phyloP scores from a whole-genome alignment of 1,284 basidiomycete genomes.

The Afroboletus lepidellus region DNA sequence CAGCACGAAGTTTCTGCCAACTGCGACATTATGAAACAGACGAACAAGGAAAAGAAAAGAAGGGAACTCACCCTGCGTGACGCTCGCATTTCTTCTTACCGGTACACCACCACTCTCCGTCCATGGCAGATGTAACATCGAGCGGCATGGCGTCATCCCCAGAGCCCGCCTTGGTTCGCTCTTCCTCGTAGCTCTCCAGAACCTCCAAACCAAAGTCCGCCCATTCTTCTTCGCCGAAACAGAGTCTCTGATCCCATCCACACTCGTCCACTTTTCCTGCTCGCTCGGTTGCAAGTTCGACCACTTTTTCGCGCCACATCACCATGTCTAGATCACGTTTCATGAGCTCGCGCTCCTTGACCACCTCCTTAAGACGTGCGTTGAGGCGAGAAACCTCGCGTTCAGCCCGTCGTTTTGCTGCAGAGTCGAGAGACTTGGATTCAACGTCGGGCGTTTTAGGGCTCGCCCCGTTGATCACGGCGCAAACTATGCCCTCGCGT shows the following conservation, averaged over 20 bases:
- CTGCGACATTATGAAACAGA: slow-evolving; percentile 36
- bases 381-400: slow-evolving; percentile 55
- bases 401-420: slow-evolving; percentile 43
- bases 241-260: slow-evolving; percentile 83
- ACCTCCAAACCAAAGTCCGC: slow-evolving; percentile 61
- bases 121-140: slow-evolving; percentile 36
- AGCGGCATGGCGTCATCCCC: slow-evolving; percentile 35
- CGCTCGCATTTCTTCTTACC: slow-evolving; percentile 74
- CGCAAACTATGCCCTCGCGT: slow-evolving; percentile 60
- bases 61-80: slow-evolving; percentile 61
- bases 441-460: slow-evolving; percentile 24
- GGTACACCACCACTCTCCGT: slow-evolving; percentile 71
- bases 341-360: slow-evolving; percentile 57
- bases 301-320: slow-evolving; percentile 62
- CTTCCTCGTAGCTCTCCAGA: slow-evolving; percentile 65
- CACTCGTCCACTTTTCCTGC: slow-evolving; percentile 62
- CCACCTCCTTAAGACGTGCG: slow-evolving; percentile 50
- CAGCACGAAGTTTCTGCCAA: slow-evolving; percentile 75
- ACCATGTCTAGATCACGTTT: slow-evolving; percentile 67
- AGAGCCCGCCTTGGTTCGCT: slow-evolving; percentile 29
- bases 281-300: slow-evolving; percentile 62
- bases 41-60: slow-evolving; percentile 5
- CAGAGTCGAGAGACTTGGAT: slow-evolving; percentile 7
- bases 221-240: slow-evolving; percentile 75
- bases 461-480: slow-evolving; percentile 21